phyloP scores from a whole-genome alignment of 2,329 filamentous ascomycete genomes.

The Xylaria sp. region DNA sequence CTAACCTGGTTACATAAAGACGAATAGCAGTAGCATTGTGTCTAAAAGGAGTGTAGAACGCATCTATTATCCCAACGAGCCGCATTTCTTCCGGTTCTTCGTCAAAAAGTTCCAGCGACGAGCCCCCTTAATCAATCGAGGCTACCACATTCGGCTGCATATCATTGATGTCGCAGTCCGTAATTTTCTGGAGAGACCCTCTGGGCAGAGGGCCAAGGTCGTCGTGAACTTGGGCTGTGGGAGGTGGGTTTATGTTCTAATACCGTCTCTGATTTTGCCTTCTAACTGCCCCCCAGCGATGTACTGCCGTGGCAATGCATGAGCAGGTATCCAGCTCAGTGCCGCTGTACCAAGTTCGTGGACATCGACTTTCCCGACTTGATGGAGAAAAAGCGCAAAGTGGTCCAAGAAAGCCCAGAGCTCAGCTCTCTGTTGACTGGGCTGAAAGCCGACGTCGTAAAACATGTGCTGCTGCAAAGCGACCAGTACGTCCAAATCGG shows the following conservation, averaged over 20 bases:
- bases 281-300: constrained; percentile 60
- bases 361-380: constrained; percentile 86
- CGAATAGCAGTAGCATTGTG: constrained; percentile 88
- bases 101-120: constrained; percentile 81
- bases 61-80: constrained; percentile 75
- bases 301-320: constrained; percentile 85
- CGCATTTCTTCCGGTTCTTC: constrained; percentile 86
- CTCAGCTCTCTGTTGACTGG: constrained; percentile 56
- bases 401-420: constrained; percentile 66
- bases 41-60: constrained; percentile 93
- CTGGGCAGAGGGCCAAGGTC: constrained; percentile 66
- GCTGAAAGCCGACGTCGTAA: constrained; percentile 44
- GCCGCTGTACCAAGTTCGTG: constrained; percentile 67
- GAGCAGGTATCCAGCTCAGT: constrained; percentile 63
- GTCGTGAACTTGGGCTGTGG: constrained; percentile 87
- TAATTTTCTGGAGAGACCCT: constrained; percentile 65
- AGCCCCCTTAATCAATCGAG: constrained; percentile 87
- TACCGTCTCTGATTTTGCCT: constrained; percentile 2
- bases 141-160: constrained; percentile 84
- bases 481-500: constrained; percentile 77
- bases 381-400: constrained; percentile 71
- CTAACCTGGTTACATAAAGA: constrained; percentile 50
- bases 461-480: constrained; percentile 62
- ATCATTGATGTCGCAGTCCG: constrained; percentile 76
- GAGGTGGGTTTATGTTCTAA: constrained; percentile 63